Conservation (phyloP, 352 stramenopile species). For the Phytopythium cucurbitacearum region DNA sequence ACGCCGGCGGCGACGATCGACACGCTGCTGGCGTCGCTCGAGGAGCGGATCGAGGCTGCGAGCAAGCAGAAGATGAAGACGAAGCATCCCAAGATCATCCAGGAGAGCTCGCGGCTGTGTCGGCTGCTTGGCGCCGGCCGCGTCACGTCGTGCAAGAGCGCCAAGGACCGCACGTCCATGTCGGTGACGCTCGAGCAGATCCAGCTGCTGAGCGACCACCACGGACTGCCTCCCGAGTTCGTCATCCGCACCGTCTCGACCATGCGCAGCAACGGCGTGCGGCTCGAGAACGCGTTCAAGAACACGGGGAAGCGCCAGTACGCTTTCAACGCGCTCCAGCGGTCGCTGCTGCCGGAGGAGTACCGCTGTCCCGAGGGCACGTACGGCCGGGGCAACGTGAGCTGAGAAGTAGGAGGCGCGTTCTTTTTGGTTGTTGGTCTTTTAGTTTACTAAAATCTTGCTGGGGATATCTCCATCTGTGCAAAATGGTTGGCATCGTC, state of each 20-base stretch:
- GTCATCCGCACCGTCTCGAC: conserved; percentile 61
- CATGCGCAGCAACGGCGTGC: conserved; percentile 73
- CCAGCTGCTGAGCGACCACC: conserved; percentile 52
- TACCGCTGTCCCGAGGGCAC: conserved; percentile 81
- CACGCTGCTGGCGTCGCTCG: conserved; percentile 40
- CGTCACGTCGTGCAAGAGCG: conserved; percentile 94
- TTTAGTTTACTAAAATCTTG: too few relatives aligned
- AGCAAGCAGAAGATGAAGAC: conserved; percentile 71
- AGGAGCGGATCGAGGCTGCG: conserved; percentile 44
- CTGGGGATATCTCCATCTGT: too few relatives aligned
- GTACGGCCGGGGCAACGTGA: conserved; percentile 74
- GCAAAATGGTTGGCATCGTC: too few relatives aligned
- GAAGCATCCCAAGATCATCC: conserved; percentile 77
- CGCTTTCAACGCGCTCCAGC: conserved; percentile 71
- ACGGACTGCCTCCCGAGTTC: conserved; percentile 52
- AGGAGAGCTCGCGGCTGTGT: conserved; percentile 56
- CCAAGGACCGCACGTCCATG: conserved; percentile 96
- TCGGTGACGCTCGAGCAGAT: conserved; percentile 93
- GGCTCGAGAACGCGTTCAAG: conserved; percentile 68
- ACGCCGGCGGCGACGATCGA: conserved; percentile 36
- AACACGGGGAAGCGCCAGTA: conserved; percentile 78
- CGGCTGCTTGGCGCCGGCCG: conserved; percentile 86
- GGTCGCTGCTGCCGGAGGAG: conserved; percentile 69
- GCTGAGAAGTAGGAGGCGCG: conserved; percentile 14
- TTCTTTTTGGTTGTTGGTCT: neutral